Evolutionary conservation across 2,329 filamentous ascomycete species (phyloP), one percentile per base, ranked within the genome.

Genomic region (Onygena corvina): DNA sequence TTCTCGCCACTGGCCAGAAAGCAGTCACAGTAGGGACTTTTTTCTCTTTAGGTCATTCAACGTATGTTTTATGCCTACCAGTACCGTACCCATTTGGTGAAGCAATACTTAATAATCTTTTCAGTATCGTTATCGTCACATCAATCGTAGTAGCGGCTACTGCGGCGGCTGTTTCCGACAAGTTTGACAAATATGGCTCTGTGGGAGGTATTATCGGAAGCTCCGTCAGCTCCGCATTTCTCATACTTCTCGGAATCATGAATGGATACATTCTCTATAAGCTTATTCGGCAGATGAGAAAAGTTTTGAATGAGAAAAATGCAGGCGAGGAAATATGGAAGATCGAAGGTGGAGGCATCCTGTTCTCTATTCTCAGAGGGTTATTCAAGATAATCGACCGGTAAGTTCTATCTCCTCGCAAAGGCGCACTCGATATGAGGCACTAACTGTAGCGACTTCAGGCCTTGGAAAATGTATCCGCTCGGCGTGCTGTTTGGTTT

Each of bases 1-100:
- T 96, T 20, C 80, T 96, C 31, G 89, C 89, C 0, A 78, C 85
- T 0, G 88, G 87, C 14, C 86, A 92, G 61, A 79, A 79, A 1
- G 89, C 90, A 1, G 88, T 93, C 8, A 90, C 89, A 0, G 90
- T 96, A 1, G 92, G 90, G 36, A 94, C 87, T 1, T 96, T 86
- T 64, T 96, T 98, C 71, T 90, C 84, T 0, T 76, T 96, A 0
- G 90, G 92, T 0, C 90, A 96, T 67, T 93, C 85, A 20, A 95
- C 90, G 65, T 75, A 61, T 54, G 62, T 54, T 30, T n/a, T 38
- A 9, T 25, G n/a, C 8, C 20, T 21, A n/a, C 21, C n/a, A 23
- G n/a, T 16, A 23, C n/a, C 27, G 9, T 30, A 27, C 9, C 25
- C 27, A 12, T 14, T 11, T 18, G 33, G 7, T 8, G 2, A 6